These are phyloP conservation scores for Podila epicladia DNA, from an alignment of 192 early-diverging fungal species.

Conservation along the genomic window DNA sequence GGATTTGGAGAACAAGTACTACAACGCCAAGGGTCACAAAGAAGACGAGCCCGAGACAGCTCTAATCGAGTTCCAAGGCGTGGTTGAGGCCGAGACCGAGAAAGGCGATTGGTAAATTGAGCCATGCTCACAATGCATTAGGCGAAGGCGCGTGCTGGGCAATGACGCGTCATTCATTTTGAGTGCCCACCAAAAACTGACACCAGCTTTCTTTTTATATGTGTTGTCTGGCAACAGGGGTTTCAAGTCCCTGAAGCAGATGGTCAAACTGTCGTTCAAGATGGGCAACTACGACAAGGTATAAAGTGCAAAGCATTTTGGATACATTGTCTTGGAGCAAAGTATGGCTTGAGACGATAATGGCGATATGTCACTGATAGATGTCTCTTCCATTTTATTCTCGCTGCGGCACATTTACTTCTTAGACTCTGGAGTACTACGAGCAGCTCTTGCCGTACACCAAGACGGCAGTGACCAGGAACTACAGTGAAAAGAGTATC, in stretches of 20 bases:
- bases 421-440: constrained; percentile 79
- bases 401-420: neutral
- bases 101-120: constrained; percentile 82
- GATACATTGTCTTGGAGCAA: too few relatives aligned
- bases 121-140: neutral
- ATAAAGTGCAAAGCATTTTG: neutral
- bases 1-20: constrained; percentile 89
- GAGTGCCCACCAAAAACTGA: neutral
- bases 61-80: constrained; percentile 76
- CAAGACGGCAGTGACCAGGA: constrained; percentile 81
- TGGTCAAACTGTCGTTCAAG: constrained; percentile 82
- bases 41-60: constrained; percentile 81
- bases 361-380: too few relatives aligned
- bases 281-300: constrained; percentile 70
- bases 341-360: too few relatives aligned
- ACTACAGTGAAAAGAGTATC: constrained; percentile 91
- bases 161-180: neutral
- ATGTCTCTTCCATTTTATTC: too few relatives aligned
- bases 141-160: neutral
- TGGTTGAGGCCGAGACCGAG: constrained; percentile 82
- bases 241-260: constrained; percentile 91
- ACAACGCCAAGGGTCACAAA: constrained; percentile 90
- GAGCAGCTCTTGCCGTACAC: constrained; percentile 77
- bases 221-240: constrained; percentile 65
- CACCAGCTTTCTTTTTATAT: neutral